Evolutionary conservation across 2,329 filamentous ascomycete genomes (phyloP).

Genomic region (Colletotrichum chlorophyti): DNA sequence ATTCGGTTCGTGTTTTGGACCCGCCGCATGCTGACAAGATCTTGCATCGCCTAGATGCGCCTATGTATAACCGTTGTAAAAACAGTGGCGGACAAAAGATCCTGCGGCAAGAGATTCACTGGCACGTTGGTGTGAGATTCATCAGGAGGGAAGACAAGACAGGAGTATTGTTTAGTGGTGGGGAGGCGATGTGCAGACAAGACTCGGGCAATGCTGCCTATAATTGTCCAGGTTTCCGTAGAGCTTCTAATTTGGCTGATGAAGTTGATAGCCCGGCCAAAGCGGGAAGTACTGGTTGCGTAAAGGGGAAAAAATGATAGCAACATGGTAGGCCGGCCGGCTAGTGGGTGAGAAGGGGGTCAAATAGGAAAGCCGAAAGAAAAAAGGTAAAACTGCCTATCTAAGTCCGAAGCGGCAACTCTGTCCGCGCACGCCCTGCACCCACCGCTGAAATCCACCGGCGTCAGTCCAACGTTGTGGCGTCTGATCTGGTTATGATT

Average conservation of each 20-base stretch:
- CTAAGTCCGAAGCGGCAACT: constrained; percentile 4
- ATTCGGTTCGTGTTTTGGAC: constrained; percentile 18
- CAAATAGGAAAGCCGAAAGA: constrained; percentile 22
- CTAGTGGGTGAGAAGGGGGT: constrained; percentile 15
- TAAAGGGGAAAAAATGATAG: too few species aligned
- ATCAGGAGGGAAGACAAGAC: constrained; percentile 5
- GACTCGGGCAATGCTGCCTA: too few species aligned
- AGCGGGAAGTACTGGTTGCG: not conserved
- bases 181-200: too few species aligned
- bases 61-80: not conserved
- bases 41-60: constrained; percentile 4
- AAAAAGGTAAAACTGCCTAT: constrained; percentile 13
- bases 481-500: not conserved
- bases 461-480: constrained; percentile 1
- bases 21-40: constrained; percentile 9
- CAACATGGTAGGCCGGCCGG: not conserved
- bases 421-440: constrained; percentile 3
- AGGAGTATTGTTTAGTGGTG: constrained; percentile 2
- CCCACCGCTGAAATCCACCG: constrained; percentile 15
- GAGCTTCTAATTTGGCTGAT: not conserved
- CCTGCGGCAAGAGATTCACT: constrained; percentile 3
- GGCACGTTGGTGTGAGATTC: constrained; percentile 5
- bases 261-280: not conserved
- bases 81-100: constrained; percentile 8
- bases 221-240: too few species aligned